phyloP scores from a whole-genome alignment of 139 green algal species.

The Tetraselmis chui region DNA sequence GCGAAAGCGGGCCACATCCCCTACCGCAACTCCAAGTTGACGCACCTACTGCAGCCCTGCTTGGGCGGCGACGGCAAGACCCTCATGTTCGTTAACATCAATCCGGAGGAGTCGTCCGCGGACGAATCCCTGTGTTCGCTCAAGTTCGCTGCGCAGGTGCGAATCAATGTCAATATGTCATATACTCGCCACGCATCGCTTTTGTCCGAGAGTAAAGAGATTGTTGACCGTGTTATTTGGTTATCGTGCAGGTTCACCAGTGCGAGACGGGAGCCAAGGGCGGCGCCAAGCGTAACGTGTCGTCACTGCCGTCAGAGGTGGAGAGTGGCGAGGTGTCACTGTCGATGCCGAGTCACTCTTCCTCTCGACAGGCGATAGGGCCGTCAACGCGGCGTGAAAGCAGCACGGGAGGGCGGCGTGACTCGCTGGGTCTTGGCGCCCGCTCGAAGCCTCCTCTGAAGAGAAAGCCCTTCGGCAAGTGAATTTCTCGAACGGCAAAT shows the following conservation, averaged over 20 bases:
- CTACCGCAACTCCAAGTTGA: constrained; percentile 94
- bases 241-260: constrained; percentile 46
- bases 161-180: too few relatives aligned
- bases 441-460: neutral
- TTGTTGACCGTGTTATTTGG: too few relatives aligned
- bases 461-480: neutral
- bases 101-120: constrained; percentile 66
- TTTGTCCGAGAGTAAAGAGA: too few relatives aligned
- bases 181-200: too few relatives aligned
- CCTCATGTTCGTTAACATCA: constrained; percentile 94
- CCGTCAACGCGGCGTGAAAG: neutral
- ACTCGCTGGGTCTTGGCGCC: neutral
- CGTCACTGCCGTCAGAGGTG: neutral
- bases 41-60: constrained; percentile 87
- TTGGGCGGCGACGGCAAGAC: constrained; percentile 84
- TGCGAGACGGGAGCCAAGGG: constrained; percentile 72
- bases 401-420: too few relatives aligned
- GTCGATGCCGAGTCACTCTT: too few relatives aligned
- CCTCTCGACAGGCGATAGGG: neutral
- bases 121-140: constrained; percentile 80
- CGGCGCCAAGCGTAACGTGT: constrained; percentile 56
- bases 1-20: constrained; percentile 67
- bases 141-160: constrained; percentile 79
- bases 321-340: neutral
- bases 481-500: too few relatives aligned